A percentile compares a stretch with the other conserved stretches of the same genome.
Evolutionary conservation across 2,329 filamentous ascomycete genomes (phyloP).

Genomic region (Exophiala bonariae): DNA sequence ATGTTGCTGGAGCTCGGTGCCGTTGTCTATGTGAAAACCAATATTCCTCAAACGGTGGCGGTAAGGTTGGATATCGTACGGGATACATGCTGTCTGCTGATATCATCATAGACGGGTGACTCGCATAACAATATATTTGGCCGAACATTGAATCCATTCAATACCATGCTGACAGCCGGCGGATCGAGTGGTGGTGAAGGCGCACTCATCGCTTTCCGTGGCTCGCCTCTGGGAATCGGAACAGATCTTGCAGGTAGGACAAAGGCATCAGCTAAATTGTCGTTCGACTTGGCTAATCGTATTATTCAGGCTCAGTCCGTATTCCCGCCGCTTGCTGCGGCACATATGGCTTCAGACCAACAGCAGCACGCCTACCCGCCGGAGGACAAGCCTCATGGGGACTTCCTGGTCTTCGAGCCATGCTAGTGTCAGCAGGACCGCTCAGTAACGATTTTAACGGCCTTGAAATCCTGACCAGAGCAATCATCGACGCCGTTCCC

Average conservation of each 20-base stretch:
- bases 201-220: constrained; percentile 33
- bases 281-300: no score
- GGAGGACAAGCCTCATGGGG: constrained; percentile 22
- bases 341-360: constrained; percentile 36
- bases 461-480: constrained; percentile 22
- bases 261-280: no score
- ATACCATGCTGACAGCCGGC: constrained; percentile 32
- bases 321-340: constrained; percentile 35
- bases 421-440: constrained; percentile 8
- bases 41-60: constrained; percentile 55
- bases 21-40: constrained; percentile 48
- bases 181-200: constrained; percentile 39
- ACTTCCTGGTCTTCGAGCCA: constrained; percentile 19
- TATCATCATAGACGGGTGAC: constrained; percentile 33
- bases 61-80: no score
- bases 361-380: constrained; percentile 30
- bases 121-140: constrained; percentile 43
- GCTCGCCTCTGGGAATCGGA: constrained; percentile 30
- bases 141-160: constrained; percentile 40
- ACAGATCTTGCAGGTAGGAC: constrained; percentile 36
- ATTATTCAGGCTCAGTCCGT: constrained; percentile 31
- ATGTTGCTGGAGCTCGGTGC: constrained; percentile 46
- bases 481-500: constrained; percentile 15
- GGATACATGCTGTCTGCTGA: constrained; percentile 11
- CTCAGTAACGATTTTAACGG: constrained; percentile 23